Evolutionary conservation across 2,329 filamentous ascomycete species (phyloP).

Genomic region (Seiridium unicorne): DNA sequence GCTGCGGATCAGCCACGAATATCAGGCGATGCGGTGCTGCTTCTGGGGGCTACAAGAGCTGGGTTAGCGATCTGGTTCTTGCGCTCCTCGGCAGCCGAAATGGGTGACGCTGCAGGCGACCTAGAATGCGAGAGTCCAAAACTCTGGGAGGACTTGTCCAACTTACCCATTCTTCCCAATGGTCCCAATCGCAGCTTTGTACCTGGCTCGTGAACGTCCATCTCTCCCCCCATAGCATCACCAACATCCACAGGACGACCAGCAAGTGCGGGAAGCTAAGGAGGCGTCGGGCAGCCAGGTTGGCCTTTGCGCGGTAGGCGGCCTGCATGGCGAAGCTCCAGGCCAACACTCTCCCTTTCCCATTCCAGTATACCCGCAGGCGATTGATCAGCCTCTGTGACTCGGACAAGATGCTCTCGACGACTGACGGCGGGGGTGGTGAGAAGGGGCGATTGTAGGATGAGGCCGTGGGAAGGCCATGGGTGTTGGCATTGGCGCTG

Average conservation of each 20-base stretch:
- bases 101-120: too few species aligned
- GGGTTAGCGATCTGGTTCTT: conserved; percentile 6
- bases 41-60: conserved; percentile 60
- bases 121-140: too few species aligned
- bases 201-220: conserved; percentile 72
- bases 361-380: conserved; percentile 39
- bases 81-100: background rate
- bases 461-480: conserved; percentile 21
- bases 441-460: conserved; percentile 14
- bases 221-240: conserved; percentile 83
- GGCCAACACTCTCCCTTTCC: conserved; percentile 37
- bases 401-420: conserved; percentile 32
- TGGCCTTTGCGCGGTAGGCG: conserved; percentile 36
- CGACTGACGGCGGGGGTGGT: conserved; percentile 13
- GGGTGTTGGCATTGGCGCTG: conserved; percentile 4
- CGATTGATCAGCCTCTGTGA: conserved; percentile 25
- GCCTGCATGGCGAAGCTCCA: conserved; percentile 26
- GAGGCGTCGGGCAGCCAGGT: conserved; percentile 49
- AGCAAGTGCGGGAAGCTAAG: conserved; percentile 66
- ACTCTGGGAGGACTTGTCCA: background rate
- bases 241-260: conserved; percentile 70
- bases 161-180: conserved; percentile 91
- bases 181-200: conserved; percentile 73
- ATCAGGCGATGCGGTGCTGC: conserved; percentile 81
- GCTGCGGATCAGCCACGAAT: conserved; percentile 85